Percentiles rank a stretch among this genome's conserved stretches.
Conservation (phyloP, 2,329 filamentous ascomycete genomes). For the Trichophyton simii region DNA sequence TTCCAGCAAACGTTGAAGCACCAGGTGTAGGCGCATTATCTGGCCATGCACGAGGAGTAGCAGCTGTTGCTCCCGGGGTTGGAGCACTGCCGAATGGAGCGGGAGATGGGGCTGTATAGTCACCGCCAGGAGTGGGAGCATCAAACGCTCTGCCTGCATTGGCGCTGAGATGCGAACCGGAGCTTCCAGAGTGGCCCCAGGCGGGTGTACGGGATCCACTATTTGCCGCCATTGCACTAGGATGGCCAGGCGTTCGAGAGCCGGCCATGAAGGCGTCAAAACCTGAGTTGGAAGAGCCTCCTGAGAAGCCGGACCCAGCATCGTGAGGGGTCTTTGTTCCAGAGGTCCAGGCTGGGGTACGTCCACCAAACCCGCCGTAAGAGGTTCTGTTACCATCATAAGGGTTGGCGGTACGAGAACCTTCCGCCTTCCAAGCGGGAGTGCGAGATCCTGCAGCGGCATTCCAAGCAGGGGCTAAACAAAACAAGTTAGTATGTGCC, state of each 20-base stretch:
- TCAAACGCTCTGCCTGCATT: conserved; percentile 44
- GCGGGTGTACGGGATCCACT: conserved; percentile 35
- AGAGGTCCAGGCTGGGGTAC: conserved; percentile 67
- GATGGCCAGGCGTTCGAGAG: conserved; percentile 67
- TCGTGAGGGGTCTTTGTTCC: conserved; percentile 61
- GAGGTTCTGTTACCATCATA: conserved; percentile 62
- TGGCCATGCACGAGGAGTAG: conserved; percentile 37
- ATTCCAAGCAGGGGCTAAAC: conserved; percentile 31
- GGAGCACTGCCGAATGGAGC: conserved; percentile 46
- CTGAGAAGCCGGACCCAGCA: conserved; percentile 49
- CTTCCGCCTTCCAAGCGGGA: conserved; percentile 45
- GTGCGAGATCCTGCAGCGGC: conserved; percentile 34
- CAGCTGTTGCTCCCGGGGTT: conserved; percentile 55
- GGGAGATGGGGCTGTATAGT: conserved; percentile 55
- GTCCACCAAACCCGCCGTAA: conserved; percentile 58
- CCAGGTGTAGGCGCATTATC: conserved; percentile 36
- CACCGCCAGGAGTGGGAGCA: conserved; percentile 59
- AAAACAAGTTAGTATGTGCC: not conserved
- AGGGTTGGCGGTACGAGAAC: conserved; percentile 42
- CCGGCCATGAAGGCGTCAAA: conserved; percentile 55
- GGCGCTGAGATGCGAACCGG: conserved; percentile 22
- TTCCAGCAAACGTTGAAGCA: conserved; percentile 21
- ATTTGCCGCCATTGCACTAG: conserved; percentile 37
- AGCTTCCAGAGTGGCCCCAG: conserved; percentile 23
- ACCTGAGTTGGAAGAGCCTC: conserved; percentile 53